Percentiles rank a stretch among this genome's conserved stretches.
phyloP scores from a whole-genome alignment of 1,139 yeast genomes.

The Kurtzmaniella quercitrusa region DNA sequence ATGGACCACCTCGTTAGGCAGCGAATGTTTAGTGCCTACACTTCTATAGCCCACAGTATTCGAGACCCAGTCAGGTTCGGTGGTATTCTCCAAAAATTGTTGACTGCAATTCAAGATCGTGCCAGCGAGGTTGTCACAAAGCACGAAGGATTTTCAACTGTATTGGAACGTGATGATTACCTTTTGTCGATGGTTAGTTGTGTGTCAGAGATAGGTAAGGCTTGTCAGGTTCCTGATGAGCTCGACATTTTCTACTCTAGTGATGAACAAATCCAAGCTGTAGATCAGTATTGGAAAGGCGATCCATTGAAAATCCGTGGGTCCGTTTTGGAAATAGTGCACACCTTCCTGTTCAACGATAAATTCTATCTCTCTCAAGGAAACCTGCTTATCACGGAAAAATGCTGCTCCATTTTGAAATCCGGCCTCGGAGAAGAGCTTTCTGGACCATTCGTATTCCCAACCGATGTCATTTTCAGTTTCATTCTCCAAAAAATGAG shows the following conservation, averaged over 20 bases:
- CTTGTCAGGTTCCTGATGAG: conserved; percentile 58
- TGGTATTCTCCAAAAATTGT: conserved; percentile 15
- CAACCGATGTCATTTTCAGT: conserved; percentile 34
- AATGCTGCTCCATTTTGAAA: conserved; percentile 54
- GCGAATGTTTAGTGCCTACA: conserved; percentile 55
- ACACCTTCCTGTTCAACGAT: conserved; percentile 37
- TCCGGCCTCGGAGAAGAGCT: conserved; percentile 50
- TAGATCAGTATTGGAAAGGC: conserved; percentile 31
- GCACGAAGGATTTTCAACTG: background rate
- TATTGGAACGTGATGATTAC: conserved; percentile 32
- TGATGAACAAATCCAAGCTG: conserved; percentile 18
- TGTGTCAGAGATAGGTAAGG: conserved; percentile 64
- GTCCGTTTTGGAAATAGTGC: conserved; percentile 35
- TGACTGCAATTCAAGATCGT: conserved; percentile 17
- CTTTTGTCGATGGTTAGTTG: conserved; percentile 55
- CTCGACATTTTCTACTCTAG: conserved; percentile 35
- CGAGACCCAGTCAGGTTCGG: conserved; percentile 36
- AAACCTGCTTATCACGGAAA: conserved; percentile 47
- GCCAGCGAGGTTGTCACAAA: conserved; percentile 1
- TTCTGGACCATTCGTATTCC: conserved; percentile 58
- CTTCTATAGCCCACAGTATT: conserved; percentile 56
- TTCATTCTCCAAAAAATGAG: conserved; percentile 41
- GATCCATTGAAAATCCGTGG: conserved; percentile 43
- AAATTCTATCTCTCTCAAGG: conserved; percentile 23
- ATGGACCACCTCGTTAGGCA: conserved; percentile 54